Evolutionary conservation across 768 basidiomycete species (phyloP).

Genomic region (Rhodotorula diobovata): DNA sequence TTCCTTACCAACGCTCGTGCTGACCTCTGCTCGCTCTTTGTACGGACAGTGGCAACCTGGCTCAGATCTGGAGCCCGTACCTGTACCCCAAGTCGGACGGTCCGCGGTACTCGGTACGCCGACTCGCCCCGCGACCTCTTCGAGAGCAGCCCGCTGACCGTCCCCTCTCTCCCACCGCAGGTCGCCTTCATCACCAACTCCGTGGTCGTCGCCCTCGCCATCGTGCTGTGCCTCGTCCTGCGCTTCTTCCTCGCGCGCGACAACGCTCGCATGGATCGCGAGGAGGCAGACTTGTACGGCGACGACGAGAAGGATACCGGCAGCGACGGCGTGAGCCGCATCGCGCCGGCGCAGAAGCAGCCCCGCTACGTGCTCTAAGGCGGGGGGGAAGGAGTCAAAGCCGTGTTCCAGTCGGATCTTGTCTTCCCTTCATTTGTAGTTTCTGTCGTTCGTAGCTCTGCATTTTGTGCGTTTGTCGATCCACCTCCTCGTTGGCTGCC

Average conservation of each 20-base stretch:
- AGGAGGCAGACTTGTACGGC: conserved; percentile 5
- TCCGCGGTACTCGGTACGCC: conserved; percentile 39
- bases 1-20: no score
- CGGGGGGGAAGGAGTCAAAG: no score
- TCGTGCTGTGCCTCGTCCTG: conserved; percentile 25
- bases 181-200: conserved; percentile 15
- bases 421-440: no score
- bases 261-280: conserved; percentile 42
- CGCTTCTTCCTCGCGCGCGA: conserved; percentile 36
- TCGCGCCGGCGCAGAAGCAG: background rate
- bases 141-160: background rate
- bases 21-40: no score
- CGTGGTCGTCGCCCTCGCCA: conserved; percentile 6
- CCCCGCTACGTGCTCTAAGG: conserved; percentile 26
- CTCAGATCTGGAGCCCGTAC: conserved; percentile 44
- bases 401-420: no score
- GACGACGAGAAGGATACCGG: background rate
- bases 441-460: no score
- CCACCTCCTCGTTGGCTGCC: no score
- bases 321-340: background rate
- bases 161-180: conserved; percentile 21
- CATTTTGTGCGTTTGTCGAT: no score
- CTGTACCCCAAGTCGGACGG: conserved; percentile 38
- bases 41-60: conserved; percentile 35
- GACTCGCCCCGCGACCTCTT: background rate